phyloP scores from a whole-genome alignment of 306 rosid genomes.

The Fagus sylvatica region DNA sequence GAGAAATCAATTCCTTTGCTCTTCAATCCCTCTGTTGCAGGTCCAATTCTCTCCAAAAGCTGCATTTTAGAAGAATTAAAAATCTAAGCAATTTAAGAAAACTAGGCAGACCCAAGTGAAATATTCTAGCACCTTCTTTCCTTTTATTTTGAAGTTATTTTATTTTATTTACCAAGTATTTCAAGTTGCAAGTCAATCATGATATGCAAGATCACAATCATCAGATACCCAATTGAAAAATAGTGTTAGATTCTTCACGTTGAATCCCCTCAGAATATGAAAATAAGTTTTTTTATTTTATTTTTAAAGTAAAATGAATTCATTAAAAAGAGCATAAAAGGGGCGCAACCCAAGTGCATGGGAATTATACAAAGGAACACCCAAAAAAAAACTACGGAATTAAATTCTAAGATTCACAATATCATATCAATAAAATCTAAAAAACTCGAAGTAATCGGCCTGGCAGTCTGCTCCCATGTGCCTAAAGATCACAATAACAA shows the following conservation, averaged over 20 bases:
- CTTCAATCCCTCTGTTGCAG: constrained; percentile 78
- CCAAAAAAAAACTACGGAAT: no score
- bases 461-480: no score
- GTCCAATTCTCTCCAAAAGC: constrained; percentile 83
- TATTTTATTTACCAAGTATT: neutral
- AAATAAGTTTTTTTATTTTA: neutral
- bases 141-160: neutral
- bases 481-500: no score
- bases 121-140: neutral
- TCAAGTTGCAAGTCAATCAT: neutral
- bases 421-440: no score
- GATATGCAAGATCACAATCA: neutral
- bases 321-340: no score
- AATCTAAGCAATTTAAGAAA: neutral
- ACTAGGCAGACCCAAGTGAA: neutral
- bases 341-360: no score
- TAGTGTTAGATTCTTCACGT: neutral
- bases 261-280: neutral
- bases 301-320: no score
- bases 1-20: constrained; percentile 71
- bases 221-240: neutral
- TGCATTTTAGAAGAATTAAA: constrained; percentile 32
- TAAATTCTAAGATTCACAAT: no score
- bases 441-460: no score
- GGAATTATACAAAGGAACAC: no score